These are phyloP conservation scores for Candida quercuum DNA, from an alignment of 805 yeast genomes.

Conservation along the genomic window DNA sequence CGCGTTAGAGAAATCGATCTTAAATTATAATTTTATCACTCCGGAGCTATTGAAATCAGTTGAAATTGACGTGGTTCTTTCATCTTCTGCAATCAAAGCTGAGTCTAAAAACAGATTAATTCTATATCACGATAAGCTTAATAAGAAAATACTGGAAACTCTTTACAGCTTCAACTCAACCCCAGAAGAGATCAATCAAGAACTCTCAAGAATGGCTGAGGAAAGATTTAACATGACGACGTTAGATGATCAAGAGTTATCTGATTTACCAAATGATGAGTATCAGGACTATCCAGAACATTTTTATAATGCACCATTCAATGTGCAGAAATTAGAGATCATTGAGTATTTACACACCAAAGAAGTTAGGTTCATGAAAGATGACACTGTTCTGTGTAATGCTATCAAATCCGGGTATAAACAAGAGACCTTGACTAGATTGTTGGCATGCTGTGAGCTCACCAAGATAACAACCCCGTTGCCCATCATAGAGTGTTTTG, in stretches of 20 bases:
- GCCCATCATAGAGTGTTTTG: constrained; percentile 17
- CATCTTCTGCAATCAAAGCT: constrained; percentile 8
- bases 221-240: constrained; percentile 8
- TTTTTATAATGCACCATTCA: constrained; percentile 12
- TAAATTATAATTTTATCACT: constrained; percentile 20
- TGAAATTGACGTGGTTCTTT: constrained; percentile 23
- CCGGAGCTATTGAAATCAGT: constrained; percentile 19
- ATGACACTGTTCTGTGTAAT: constrained; percentile 3
- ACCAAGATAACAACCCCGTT: constrained; percentile 2
- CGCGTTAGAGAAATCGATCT: constrained; percentile 14
- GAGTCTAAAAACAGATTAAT: constrained; percentile 15
- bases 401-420: constrained; percentile 6
- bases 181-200: constrained; percentile 12
- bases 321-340: constrained; percentile 1
- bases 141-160: constrained; percentile 12
- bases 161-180: constrained; percentile 7
- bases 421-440: not conserved
- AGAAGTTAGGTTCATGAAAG: constrained; percentile 8
- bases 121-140: constrained; percentile 10
- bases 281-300: constrained; percentile 14
- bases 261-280: constrained; percentile 7
- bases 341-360: constrained; percentile 7
- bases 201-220: constrained; percentile 16
- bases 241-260: constrained; percentile 9
- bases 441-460: constrained; percentile 9